Percentiles rank a stretch among this genome's conserved stretches.
These are phyloP conservation scores for Biancaea sappan DNA, from an alignment of 306 rosid species.

Conservation along the genomic window DNA sequence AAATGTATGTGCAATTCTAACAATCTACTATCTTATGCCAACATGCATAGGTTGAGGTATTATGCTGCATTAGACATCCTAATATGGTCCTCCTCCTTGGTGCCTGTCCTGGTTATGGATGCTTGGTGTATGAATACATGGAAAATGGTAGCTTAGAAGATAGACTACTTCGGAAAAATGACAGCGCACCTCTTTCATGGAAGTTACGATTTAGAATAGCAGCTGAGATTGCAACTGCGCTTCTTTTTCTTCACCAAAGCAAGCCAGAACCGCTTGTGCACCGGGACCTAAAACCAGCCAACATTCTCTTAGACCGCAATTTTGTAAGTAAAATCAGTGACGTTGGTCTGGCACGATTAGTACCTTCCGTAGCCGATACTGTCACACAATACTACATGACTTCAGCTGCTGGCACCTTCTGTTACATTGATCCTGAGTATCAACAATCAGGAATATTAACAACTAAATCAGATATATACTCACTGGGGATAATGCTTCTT, in stretches of 20 bases:
- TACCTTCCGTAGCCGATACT: conserved; percentile 68
- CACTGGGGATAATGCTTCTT: conserved; percentile 78
- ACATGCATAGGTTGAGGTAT: conserved; percentile 76
- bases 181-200: conserved; percentile 75
- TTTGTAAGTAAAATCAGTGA: conserved; percentile 87
- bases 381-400: conserved; percentile 91
- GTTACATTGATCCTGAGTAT: conserved; percentile 98
- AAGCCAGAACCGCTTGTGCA: conserved; percentile 98
- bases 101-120: conserved; percentile 94
- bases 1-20: conserved; percentile 12
- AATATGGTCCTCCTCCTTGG: conserved; percentile 98
- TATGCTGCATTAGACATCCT: conserved; percentile 85
- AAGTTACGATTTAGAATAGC: conserved; percentile 73
- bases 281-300: conserved; percentile 92
- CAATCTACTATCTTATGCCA: conserved; percentile 6
- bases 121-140: conserved; percentile 91
- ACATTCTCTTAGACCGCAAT: conserved; percentile 81
- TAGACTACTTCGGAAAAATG: conserved; percentile 61
- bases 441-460: conserved; percentile 87
- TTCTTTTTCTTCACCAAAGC: conserved; percentile 92
- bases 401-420: conserved; percentile 95
- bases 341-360: conserved; percentile 87
- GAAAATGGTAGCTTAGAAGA: conserved; percentile 94
- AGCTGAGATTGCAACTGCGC: conserved; percentile 82
- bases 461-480: conserved; percentile 83